Evolutionary conservation across 1,139 yeast genomes (phyloP), one percentile per base, ranked within the genome.

Genomic region (Hansenula anomala): DNA sequence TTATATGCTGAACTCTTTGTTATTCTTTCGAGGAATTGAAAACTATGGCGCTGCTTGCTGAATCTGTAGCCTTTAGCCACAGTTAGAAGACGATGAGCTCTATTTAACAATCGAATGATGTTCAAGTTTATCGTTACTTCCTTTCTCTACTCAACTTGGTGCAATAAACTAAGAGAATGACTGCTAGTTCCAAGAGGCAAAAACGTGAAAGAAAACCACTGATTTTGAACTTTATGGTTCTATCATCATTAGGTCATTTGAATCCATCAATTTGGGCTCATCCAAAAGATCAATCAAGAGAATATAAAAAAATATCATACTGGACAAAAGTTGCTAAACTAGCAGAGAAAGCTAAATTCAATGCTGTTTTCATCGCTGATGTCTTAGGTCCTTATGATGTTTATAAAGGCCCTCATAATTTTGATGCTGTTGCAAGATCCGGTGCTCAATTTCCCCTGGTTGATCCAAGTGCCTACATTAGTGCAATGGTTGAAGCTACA

Each of bases 361-460:
- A 66, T 45, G 64, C 67, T 4, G 41, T 68, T 15, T 69, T 69
- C 46, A 52, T 69, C 35, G 73, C 73, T 25, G 74, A 69, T 52
- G 66, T 60, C 11, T 51, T 67, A 18, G 71, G 69, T 2, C 60
- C 59, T 1, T 64, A 59, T 43, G 68, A 63, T 44, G 66, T 60
- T 11, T 64, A 56, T 44, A 58, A 62, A 36, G 66, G 66, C 2
- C 66, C 66, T 4, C 42, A 52, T 2, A 64, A 63, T 41, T 48
- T 58, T 29, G 43, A 46, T 10, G 58, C 59, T 13, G 64, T 63
- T 14, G 59, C 61, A 6, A 53, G 39, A 18, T 51, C 65, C 3
- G 71, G 68, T 8, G 61, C 66, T 6, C 67, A 63, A 41, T 56
- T 56, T 45, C 71, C 71, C 4, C 54, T 59, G 2, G 51, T 49